A percentile compares a stretch with the other conserved stretches of the same genome.
These are phyloP conservation scores for Zizania latifolia DNA, from an alignment of 176 grass and related monocot species.

Conservation along the genomic window DNA sequence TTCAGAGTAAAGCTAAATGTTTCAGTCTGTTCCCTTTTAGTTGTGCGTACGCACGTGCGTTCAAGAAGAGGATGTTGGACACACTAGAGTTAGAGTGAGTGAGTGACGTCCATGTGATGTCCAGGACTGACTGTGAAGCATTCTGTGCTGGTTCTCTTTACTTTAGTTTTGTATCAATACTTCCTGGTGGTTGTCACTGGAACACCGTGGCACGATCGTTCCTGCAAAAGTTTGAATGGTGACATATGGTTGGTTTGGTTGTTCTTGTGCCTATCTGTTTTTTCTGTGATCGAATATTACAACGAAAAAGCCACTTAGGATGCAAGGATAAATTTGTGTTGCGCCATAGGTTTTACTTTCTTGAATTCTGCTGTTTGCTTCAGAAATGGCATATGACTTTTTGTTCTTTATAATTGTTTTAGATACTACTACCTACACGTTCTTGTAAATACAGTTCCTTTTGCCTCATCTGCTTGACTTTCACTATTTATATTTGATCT, in stretches of 20 bases:
- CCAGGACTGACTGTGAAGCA: constrained; percentile 11
- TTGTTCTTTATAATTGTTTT: background rate
- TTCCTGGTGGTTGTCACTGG: constrained; percentile 28
- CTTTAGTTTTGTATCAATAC: constrained; percentile 22
- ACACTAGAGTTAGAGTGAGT: too few species aligned
- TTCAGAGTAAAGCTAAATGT: constrained; percentile 22
- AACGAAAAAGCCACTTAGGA: background rate
- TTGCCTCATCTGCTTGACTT: background rate
- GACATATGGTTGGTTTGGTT: constrained; percentile 18
- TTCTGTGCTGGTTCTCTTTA: constrained; percentile 9
- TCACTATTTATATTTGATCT: background rate
- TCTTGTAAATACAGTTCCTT: background rate
- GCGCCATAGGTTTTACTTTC: background rate
- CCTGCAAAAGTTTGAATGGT: constrained; percentile 18
- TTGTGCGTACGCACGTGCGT: constrained; percentile 4
- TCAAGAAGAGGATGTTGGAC: constrained; percentile 17
- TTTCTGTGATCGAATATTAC: background rate
- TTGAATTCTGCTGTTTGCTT: background rate
- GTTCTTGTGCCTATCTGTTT: background rate
- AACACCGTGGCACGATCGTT: constrained; percentile 21
- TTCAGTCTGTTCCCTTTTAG: constrained; percentile 10
- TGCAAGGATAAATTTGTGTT: background rate
- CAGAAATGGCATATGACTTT: background rate
- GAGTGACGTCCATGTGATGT: constrained; percentile 36
- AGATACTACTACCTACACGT: background rate